Conservation (phyloP, 257 asterid genomes). For the Coffea canephora region DNA sequence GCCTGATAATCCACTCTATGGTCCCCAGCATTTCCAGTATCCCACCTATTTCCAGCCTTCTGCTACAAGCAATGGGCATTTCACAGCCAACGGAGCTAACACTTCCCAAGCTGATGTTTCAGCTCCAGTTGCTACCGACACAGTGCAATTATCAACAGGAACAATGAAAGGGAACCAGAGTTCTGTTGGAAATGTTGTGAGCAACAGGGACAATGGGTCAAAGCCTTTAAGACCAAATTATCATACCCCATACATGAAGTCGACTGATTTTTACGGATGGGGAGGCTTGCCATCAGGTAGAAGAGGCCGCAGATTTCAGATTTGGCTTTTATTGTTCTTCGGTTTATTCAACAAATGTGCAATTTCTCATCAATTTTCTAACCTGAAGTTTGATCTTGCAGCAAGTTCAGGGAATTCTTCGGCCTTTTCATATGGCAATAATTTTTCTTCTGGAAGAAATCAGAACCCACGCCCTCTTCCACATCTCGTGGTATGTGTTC, state of each 20-base stretch:
- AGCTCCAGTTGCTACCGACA: slow-evolving; percentile 19
- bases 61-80: slow-evolving; percentile 14
- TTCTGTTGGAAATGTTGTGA: slow-evolving; percentile 24
- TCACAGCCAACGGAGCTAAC: slow-evolving; percentile 15
- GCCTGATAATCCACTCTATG: slow-evolving; percentile 34
- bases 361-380: background rate
- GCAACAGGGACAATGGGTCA: slow-evolving; percentile 21
- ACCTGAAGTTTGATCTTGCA: slow-evolving; percentile 4
- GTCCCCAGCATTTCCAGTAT: slow-evolving; percentile 36
- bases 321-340: background rate
- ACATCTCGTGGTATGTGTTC: slow-evolving; percentile 30
- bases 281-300: slow-evolving; percentile 31
- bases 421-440: slow-evolving; percentile 27
- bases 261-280: slow-evolving; percentile 32
- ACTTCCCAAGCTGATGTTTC: slow-evolving; percentile 24
- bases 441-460: slow-evolving; percentile 28
- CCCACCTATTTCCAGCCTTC: slow-evolving; percentile 38
- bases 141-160: slow-evolving; percentile 28
- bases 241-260: slow-evolving; percentile 23
- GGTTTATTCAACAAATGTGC: background rate
- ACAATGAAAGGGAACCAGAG: slow-evolving; percentile 22
- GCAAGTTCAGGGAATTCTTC: slow-evolving; percentile 34
- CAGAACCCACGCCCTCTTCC: slow-evolving; percentile 26
- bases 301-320: background rate
- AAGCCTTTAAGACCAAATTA: slow-evolving; percentile 25